Evolutionary conservation across 2,329 filamentous ascomycete species (phyloP), one percentile per base, ranked within the genome.

Genomic region (Alternaria tenuissima): DNA sequence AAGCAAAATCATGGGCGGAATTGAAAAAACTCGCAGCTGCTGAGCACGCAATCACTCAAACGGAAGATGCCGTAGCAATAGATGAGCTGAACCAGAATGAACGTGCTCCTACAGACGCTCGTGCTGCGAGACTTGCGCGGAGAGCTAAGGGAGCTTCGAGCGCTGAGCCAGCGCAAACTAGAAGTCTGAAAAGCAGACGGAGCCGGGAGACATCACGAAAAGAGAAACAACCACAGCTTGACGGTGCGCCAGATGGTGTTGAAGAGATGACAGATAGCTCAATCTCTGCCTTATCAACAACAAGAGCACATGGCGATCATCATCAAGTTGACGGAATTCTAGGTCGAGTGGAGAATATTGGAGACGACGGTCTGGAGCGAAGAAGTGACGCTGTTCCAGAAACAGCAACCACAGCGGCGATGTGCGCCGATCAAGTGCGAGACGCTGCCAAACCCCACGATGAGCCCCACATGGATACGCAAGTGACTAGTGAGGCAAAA

Each of bases 41-140:
- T 32, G 47, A 51, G n/a, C 30, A 36, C 12, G 11, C 24, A 7
- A 12, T 30, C 20, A 22, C 30, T 4, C 18, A 49, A n/a, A 42
- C 52, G 26, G 41, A 18, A 22, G 46, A 39, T 18, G 41, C 16
- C n/a, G 36, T 52, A 41, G 12, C 32, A 28, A 41, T 36, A 9
- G 43, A 38, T 20, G 49, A 26, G 7, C 16, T 36, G 55, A 30
- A 28, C 28, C 39, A 42, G 42, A 38, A 46, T 6, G 32, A 24
- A 7, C 34, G 53, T 22, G 34, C 51, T 26, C 18, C 47, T 30
- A 42, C 44, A 18, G 53, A 62, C 44, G 39, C 56, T 61, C 62
- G 64, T 34, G 43, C 59, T 24, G 26, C 38, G 20, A 60, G 59
- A 41, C 44, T 62, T 46, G 53, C 56, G 18, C 39, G 62, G 28